phyloP scores from a whole-genome alignment of 495 filamentous ascomycete genomes.

The Podospora anserina region DNA sequence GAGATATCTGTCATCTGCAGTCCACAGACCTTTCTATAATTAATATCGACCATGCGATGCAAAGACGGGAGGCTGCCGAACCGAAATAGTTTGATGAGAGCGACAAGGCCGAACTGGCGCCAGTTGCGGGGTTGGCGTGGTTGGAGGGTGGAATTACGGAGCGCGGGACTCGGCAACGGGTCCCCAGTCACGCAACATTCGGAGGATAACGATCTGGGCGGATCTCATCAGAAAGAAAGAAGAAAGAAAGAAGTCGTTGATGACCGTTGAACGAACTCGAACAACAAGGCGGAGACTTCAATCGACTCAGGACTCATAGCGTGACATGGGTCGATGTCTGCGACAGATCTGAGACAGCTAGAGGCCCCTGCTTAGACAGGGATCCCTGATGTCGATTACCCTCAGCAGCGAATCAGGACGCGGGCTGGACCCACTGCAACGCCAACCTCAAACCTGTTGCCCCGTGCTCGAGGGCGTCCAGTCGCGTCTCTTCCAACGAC shows the following conservation, averaged over 20 bases:
- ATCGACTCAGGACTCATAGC: conserved; percentile 15
- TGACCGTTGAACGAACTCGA: background rate
- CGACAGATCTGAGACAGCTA: conserved; percentile 38
- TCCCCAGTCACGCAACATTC: conserved; percentile 7
- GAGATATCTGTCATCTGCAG: conserved; percentile 6
- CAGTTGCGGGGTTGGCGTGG: background rate
- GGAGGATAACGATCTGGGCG: conserved; percentile 21
- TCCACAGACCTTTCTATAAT: background rate
- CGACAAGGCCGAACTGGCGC: background rate
- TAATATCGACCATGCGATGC: background rate
- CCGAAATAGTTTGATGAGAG: background rate
- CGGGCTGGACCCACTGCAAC: conserved; percentile 21
- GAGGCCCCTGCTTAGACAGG: conserved; percentile 24
- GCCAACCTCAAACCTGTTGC: conserved; percentile 37
- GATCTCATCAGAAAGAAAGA: conserved; percentile 20
- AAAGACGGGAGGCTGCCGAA: conserved; percentile 1
- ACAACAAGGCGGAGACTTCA: background rate
- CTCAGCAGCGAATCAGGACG: conserved; percentile 29
- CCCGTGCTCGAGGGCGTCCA: conserved; percentile 24
- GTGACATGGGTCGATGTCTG: conserved; percentile 28
- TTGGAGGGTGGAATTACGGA: background rate
- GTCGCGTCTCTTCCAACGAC: conserved; percentile 33
- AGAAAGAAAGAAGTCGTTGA: conserved; percentile 15
- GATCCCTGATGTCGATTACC: conserved; percentile 30
- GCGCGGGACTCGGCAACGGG: background rate